phyloP scores from a whole-genome alignment of 257 asterid species.

The Nicotiana tomentosiformis region DNA sequence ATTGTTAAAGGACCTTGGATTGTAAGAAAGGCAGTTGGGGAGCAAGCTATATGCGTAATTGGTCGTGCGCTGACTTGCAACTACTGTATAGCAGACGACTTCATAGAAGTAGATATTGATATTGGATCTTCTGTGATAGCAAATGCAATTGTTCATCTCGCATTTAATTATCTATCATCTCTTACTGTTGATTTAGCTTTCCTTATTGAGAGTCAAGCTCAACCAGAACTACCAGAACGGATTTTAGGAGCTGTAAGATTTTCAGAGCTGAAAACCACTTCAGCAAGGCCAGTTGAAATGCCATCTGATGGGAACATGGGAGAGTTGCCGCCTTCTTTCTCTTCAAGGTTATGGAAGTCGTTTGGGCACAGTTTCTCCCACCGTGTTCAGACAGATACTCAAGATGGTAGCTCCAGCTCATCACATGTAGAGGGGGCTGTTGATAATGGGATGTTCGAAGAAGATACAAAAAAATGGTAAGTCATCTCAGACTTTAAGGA shows the following conservation, averaged over 20 bases:
- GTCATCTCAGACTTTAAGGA: background rate
- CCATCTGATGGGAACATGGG: slow-evolving; percentile 26
- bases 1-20: slow-evolving; percentile 81
- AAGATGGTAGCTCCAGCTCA: slow-evolving; percentile 24
- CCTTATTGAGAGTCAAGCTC: slow-evolving; percentile 67
- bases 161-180: slow-evolving; percentile 53
- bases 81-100: slow-evolving; percentile 48
- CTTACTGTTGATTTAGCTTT: slow-evolving; percentile 76
- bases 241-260: slow-evolving; percentile 77
- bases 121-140: slow-evolving; percentile 84
- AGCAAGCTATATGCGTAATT: slow-evolving; percentile 72
- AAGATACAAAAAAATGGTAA: slow-evolving; percentile 30
- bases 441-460: slow-evolving; percentile 19
- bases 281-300: slow-evolving; percentile 44
- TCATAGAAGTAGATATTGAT: slow-evolving; percentile 67
- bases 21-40: slow-evolving; percentile 76
- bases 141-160: slow-evolving; percentile 71
- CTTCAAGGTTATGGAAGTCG: slow-evolving; percentile 53
- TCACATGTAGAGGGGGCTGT: slow-evolving; percentile 20
- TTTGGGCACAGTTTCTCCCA: slow-evolving; percentile 48
- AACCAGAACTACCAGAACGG: slow-evolving; percentile 71
- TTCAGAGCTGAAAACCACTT: slow-evolving; percentile 47
- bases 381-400: slow-evolving; percentile 37
- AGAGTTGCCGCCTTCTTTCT: slow-evolving; percentile 32
- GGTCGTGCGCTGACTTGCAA: slow-evolving; percentile 59